A percentile compares a stretch with the other conserved stretches of the same genome.
phyloP scores from a whole-genome alignment of 371 early-diverging fungal species.

The Rhizopus arrhizus region DNA sequence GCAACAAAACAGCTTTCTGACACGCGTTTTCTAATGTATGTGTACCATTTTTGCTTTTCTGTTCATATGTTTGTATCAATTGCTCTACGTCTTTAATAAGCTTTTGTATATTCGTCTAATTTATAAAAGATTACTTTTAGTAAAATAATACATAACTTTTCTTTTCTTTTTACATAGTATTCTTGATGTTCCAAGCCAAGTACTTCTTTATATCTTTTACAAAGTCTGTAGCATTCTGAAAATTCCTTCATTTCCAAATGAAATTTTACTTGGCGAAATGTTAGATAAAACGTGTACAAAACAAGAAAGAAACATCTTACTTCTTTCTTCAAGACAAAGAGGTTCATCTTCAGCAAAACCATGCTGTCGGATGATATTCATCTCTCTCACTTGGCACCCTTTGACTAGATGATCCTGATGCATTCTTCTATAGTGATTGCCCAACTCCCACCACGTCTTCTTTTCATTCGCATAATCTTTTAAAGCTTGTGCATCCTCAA shows the following conservation, averaged over 20 bases:
- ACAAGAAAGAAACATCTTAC: conserved; percentile 12
- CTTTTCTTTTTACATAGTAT: background rate
- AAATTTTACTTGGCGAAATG: conserved; percentile 14
- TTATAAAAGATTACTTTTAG: background rate
- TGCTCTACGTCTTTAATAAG: background rate
- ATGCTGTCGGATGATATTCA: conserved; percentile 18
- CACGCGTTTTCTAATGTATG: background rate
- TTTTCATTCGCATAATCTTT: conserved; percentile 25
- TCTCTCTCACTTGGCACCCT: conserved; percentile 34
- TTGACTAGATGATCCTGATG: conserved; percentile 19
- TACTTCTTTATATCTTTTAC: background rate
- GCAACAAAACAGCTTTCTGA: background rate
- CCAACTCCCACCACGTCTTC: conserved; percentile 42
- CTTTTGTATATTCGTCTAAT: background rate
- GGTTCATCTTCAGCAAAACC: conserved; percentile 28
- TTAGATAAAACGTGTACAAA: background rate
- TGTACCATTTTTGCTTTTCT: background rate
- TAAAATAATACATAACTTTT: background rate
- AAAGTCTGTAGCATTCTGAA: conserved; percentile 12
- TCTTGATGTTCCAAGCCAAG: background rate
- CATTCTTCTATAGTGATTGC: conserved; percentile 27
- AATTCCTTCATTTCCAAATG: conserved; percentile 22
- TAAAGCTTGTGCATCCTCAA: conserved; percentile 22
- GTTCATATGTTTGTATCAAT: background rate
- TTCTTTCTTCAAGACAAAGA: conserved; percentile 32